phyloP scores from a whole-genome alignment of 768 basidiomycete genomes.

The Amanita inopinata region DNA sequence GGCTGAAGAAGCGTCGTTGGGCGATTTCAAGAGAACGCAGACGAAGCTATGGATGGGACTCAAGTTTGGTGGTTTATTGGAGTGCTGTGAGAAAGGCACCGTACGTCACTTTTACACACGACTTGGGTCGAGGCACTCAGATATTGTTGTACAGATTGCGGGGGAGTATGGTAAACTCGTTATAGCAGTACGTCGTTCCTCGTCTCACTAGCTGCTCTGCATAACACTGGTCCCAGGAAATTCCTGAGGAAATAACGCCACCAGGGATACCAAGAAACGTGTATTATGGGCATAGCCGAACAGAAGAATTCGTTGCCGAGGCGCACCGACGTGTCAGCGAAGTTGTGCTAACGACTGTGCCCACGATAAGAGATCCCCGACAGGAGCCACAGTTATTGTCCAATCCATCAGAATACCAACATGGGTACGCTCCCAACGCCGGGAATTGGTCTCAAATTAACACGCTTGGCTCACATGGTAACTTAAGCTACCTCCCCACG shows the following conservation, averaged over 20 bases:
- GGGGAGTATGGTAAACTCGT: slow-evolving; percentile 46
- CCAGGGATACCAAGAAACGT: slow-evolving; percentile 69
- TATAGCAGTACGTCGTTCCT: slow-evolving; percentile 25
- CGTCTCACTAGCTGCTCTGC: not conserved
- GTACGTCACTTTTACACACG: slow-evolving; percentile 21
- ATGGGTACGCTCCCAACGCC: not conserved
- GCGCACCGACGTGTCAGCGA: slow-evolving; percentile 46
- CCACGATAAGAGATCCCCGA: slow-evolving; percentile 17
- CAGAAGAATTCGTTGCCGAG: slow-evolving; percentile 52
- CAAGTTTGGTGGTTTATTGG: slow-evolving; percentile 82
- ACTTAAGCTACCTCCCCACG: slow-evolving; percentile 18
- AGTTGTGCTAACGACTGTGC: slow-evolving; percentile 36
- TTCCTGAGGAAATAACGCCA: slow-evolving; percentile 70
- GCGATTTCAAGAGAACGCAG: slow-evolving; percentile 73
- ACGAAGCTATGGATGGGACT: slow-evolving; percentile 65
- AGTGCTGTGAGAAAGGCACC: slow-evolving; percentile 74
- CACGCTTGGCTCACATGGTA: not conserved
- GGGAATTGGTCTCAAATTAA: not conserved
- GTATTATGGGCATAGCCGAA: slow-evolving; percentile 60
- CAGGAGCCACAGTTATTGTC: not conserved
- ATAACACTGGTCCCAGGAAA: slow-evolving; percentile 37
- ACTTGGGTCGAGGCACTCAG: slow-evolving; percentile 1
- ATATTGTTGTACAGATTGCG: slow-evolving; percentile 28
- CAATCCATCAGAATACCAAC: not conserved
- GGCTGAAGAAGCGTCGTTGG: slow-evolving; percentile 67